A percentile compares a stretch with the other conserved stretches of the same genome.
Evolutionary conservation across 1,139 yeast species (phyloP).

Genomic region (Kodamaea sp.): DNA sequence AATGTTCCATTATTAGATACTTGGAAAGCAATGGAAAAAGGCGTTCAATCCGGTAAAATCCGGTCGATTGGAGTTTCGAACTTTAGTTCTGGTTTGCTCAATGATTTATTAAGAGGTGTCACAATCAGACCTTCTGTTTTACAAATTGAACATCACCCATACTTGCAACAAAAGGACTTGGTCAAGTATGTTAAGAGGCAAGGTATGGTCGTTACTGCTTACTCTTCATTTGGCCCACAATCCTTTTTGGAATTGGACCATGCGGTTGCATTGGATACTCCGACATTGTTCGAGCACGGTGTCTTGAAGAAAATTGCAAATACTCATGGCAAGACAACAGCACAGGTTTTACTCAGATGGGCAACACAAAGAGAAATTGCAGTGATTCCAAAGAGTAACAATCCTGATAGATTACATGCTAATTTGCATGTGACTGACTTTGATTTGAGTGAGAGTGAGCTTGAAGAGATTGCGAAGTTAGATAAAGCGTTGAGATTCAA

Average conservation of each 20-base stretch:
- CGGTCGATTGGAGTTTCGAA: constrained; percentile 83
- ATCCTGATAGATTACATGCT: constrained; percentile 53
- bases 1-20: constrained; percentile 68
- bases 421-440: constrained; percentile 57
- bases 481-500: constrained; percentile 76
- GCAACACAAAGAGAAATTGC: constrained; percentile 72
- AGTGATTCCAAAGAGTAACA: constrained; percentile 72
- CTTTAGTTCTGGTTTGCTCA: constrained; percentile 65
- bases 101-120: constrained; percentile 70
- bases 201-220: constrained; percentile 72
- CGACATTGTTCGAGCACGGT: constrained; percentile 54
- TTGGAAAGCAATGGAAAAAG: constrained; percentile 72
- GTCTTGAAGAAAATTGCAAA: constrained; percentile 51
- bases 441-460: constrained; percentile 52
- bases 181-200: constrained; percentile 58
- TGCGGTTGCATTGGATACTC: constrained; percentile 50
- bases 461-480: constrained; percentile 50
- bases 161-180: constrained; percentile 71
- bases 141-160: constrained; percentile 93
- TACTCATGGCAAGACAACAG: constrained; percentile 49
- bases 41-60: constrained; percentile 56
- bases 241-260: constrained; percentile 59
- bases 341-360: constrained; percentile 76
- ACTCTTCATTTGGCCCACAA: constrained; percentile 83
- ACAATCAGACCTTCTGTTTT: constrained; percentile 73